phyloP scores from a whole-genome alignment of 2,329 filamentous ascomycete genomes.

The Ophiostoma triangulosporum region DNA sequence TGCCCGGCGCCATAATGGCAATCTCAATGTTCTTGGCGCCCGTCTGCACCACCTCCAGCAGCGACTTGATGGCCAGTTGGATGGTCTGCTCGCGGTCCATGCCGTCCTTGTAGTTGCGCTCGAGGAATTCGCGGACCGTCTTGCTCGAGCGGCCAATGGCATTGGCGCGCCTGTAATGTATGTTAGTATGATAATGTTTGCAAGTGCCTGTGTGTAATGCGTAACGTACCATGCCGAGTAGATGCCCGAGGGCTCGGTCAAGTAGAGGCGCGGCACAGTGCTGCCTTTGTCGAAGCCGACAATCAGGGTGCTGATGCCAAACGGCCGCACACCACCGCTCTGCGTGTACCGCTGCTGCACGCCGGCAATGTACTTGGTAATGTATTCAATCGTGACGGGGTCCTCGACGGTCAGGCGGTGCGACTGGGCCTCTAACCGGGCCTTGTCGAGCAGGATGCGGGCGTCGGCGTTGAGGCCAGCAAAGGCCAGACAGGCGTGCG shows the following conservation, averaged over 20 bases:
- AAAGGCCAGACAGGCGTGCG: slow-evolving; percentile 92
- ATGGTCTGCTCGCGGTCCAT: slow-evolving; percentile 96
- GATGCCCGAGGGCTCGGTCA: slow-evolving; percentile 98
- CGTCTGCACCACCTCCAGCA: slow-evolving; percentile 95
- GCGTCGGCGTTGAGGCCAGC: slow-evolving; percentile 96
- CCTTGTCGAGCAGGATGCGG: slow-evolving; percentile 95
- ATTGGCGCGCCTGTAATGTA: slow-evolving; percentile 74
- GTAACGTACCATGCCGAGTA: slow-evolving; percentile 87
- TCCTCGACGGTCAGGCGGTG: slow-evolving; percentile 96
- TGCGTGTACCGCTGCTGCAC: slow-evolving; percentile 99
- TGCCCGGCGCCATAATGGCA: slow-evolving; percentile 89
- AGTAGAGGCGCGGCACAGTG: slow-evolving; percentile 79
- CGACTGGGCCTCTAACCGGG: slow-evolving; percentile 90
- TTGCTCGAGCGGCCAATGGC: slow-evolving; percentile 97
- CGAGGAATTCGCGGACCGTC: slow-evolving; percentile 95
- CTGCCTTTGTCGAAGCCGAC: slow-evolving; percentile 97
- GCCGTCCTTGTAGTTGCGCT: slow-evolving; percentile 95
- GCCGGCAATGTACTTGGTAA: slow-evolving; percentile 95
- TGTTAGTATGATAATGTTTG: slow-evolving; percentile 5
- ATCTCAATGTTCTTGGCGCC: slow-evolving; percentile 99
- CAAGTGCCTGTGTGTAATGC: too few relatives aligned
- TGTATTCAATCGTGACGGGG: slow-evolving; percentile 95
- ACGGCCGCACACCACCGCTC: slow-evolving; percentile 95
- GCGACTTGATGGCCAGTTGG: slow-evolving; percentile 92
- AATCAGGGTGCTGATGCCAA: slow-evolving; percentile 94